Percentiles rank a stretch among this genome's conserved stretches.
Conservation (phyloP, 2,329 filamentous ascomycete genomes). For the Colletotrichum sp. region DNA sequence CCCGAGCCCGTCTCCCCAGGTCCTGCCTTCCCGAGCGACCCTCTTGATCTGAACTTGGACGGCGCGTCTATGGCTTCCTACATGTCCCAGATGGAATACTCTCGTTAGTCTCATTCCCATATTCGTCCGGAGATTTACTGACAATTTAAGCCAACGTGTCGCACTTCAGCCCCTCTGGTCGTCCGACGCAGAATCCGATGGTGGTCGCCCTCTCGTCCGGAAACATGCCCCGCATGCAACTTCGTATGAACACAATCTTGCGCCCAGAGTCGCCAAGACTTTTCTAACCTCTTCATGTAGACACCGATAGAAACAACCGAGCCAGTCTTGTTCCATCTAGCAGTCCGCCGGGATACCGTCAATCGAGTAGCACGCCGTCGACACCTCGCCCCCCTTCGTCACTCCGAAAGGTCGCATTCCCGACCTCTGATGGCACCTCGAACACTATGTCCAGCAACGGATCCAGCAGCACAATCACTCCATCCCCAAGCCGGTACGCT, state of each 20-base stretch:
- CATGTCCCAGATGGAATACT: background rate
- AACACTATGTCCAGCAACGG: background rate
- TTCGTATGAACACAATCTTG: background rate
- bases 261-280: too few relatives aligned
- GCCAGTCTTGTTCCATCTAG: background rate
- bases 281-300: background rate
- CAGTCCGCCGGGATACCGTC: background rate
- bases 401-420: background rate
- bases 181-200: conserved; percentile 5
- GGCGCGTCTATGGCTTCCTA: background rate
- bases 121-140: background rate
- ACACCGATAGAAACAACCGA: conserved; percentile 4
- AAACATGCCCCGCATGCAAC: background rate
- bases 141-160: background rate
- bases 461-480: background rate
- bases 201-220: background rate
- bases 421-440: background rate
- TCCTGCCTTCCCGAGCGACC: background rate
- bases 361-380: background rate
- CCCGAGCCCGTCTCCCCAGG: background rate
- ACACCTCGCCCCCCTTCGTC: background rate
- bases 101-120: background rate
- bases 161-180: background rate
- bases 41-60: background rate
- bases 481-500: background rate